A percentile compares a stretch with the other conserved stretches of the same genome.
Evolutionary conservation across 2,329 filamentous ascomycete genomes (phyloP).

Genomic region (Fusarium succisae): DNA sequence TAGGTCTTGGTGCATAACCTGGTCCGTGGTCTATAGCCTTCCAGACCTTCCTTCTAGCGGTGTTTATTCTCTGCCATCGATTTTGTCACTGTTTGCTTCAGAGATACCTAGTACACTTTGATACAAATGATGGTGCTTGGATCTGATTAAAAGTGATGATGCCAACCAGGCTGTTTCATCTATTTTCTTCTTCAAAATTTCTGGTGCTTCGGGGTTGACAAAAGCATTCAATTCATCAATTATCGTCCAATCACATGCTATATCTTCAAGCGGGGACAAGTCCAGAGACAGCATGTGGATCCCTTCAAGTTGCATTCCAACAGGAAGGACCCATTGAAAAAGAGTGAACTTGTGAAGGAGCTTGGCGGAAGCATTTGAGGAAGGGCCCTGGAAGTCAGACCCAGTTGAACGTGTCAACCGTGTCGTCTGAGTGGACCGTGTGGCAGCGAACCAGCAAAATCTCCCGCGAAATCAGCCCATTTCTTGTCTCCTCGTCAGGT

Average conservation of each 20-base stretch:
- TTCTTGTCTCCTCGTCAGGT: slow-evolving; percentile 48
- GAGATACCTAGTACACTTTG: background rate
- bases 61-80: background rate
- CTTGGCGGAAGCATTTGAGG: background rate
- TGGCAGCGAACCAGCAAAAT: slow-evolving; percentile 43
- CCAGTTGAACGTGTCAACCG: slow-evolving; percentile 33
- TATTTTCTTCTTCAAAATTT: background rate
- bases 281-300: slow-evolving; percentile 21
- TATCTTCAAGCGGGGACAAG: slow-evolving; percentile 8
- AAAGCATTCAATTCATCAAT: slow-evolving; percentile 22
- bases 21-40: slow-evolving; percentile 21
- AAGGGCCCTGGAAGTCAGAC: slow-evolving; percentile 27
- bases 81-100: background rate
- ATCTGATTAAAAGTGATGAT: background rate
- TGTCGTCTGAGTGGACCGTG: slow-evolving; percentile 33
- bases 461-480: slow-evolving; percentile 50
- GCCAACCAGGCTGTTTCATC: background rate
- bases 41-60: slow-evolving; percentile 1
- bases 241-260: slow-evolving; percentile 28
- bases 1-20: slow-evolving; percentile 5
- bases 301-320: slow-evolving; percentile 23
- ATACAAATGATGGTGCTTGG: background rate
- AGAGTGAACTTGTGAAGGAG: background rate
- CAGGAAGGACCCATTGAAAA: slow-evolving; percentile 27
- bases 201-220: slow-evolving; percentile 9